These are phyloP conservation scores for Penicillium nucicola DNA, from an alignment of 495 filamentous ascomycete genomes.

Conservation along the genomic window DNA sequence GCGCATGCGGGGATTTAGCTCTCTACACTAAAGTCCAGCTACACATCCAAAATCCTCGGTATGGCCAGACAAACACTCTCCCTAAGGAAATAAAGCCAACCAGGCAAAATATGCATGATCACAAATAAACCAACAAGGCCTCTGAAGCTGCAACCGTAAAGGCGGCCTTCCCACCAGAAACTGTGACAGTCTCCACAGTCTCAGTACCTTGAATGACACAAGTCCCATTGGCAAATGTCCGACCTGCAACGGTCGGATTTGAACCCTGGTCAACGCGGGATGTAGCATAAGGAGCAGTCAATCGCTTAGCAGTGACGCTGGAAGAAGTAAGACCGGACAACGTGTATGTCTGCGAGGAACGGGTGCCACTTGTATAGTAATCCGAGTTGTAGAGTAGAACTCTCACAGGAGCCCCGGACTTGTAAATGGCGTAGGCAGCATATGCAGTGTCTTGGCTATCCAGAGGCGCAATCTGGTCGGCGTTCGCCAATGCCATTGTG, in stretches of 20 bases:
- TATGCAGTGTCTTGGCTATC: slow-evolving; percentile 48
- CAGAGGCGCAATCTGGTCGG: slow-evolving; percentile 46
- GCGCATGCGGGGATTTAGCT: not conserved
- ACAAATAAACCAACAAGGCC: slow-evolving; percentile 53
- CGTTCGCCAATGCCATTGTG: slow-evolving; percentile 49
- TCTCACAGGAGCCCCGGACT: slow-evolving; percentile 35
- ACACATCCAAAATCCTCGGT: not conserved
- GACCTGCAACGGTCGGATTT: slow-evolving; percentile 49
- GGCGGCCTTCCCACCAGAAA: slow-evolving; percentile 40
- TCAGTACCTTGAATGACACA: slow-evolving; percentile 45
- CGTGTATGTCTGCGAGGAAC: slow-evolving; percentile 42
- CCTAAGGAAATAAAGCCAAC: not conserved
- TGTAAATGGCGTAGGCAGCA: slow-evolving; percentile 52
- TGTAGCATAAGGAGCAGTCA: slow-evolving; percentile 50
- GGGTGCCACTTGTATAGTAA: slow-evolving; percentile 49
- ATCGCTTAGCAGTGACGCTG: slow-evolving; percentile 47
- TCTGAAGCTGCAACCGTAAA: slow-evolving; percentile 52
- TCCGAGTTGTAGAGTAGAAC: slow-evolving; percentile 56
- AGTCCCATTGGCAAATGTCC: slow-evolving; percentile 51
- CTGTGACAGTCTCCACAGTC: slow-evolving; percentile 35
- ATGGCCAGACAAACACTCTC: not conserved
- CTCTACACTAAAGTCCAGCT: not conserved
- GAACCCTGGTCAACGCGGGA: slow-evolving; percentile 47
- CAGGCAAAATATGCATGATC: too few relatives aligned
- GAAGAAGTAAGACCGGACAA: slow-evolving; percentile 39